phyloP scores from a whole-genome alignment of 768 basidiomycete genomes.

The Lactarius akahatsu region DNA sequence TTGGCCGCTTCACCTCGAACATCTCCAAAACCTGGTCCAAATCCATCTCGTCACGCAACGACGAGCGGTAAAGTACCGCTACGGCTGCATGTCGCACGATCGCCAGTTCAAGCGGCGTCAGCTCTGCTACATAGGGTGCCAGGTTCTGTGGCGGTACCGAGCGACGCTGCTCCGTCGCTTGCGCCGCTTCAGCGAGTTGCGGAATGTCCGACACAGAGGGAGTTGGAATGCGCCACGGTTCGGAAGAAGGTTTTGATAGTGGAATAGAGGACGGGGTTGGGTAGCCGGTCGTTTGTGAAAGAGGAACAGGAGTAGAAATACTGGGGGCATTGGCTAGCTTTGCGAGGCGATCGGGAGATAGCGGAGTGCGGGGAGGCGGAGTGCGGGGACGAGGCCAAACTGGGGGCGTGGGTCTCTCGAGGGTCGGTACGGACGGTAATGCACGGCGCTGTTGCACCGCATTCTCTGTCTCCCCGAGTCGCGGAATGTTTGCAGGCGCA shows the following conservation, averaged over 20 bases:
- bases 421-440: slow-evolving; percentile 31
- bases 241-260: too few species aligned
- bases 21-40: slow-evolving; percentile 92
- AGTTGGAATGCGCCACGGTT: too few species aligned
- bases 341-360: too few species aligned
- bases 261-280: too few species aligned
- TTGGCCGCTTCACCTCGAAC: slow-evolving; percentile 87
- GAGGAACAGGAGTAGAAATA: too few species aligned
- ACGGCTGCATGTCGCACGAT: slow-evolving; percentile 93
- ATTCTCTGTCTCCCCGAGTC: not conserved
- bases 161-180: slow-evolving; percentile 84
- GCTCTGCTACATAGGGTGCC: slow-evolving; percentile 78
- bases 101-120: slow-evolving; percentile 79
- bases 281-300: too few species aligned
- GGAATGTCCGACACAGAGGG: slow-evolving; percentile 50
- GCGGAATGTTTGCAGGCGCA: not conserved
- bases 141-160: slow-evolving; percentile 73
- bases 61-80: slow-evolving; percentile 71
- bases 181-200: slow-evolving; percentile 88
- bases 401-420: slow-evolving; percentile 83
- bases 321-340: too few species aligned
- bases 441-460: not conserved
- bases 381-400: slow-evolving; percentile 41
- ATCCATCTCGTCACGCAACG: slow-evolving; percentile 79
- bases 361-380: too few species aligned